phyloP scores from a whole-genome alignment of 2,329 filamentous ascomycete genomes.

The Scopulariopsis brevicaulis region DNA sequence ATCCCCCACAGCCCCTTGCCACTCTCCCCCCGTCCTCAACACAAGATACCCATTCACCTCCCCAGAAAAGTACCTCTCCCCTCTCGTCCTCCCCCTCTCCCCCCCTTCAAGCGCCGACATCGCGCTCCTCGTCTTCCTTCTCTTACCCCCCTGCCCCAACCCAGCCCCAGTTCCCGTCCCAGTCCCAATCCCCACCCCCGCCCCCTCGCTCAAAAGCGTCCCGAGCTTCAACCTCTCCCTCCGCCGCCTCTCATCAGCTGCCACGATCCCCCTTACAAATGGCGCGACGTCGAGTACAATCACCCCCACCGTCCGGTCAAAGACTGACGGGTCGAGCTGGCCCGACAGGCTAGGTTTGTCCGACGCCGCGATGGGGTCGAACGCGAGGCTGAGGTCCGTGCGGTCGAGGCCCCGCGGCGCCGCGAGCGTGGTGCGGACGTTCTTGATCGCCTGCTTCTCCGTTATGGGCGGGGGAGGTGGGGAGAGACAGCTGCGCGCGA shows the following conservation, averaged over 20 bases:
- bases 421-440: conserved; percentile 22
- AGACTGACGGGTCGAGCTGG: conserved; percentile 56
- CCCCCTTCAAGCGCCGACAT: conserved; percentile 70
- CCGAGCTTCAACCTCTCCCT: conserved; percentile 52
- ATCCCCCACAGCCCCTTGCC: conserved; percentile 1
- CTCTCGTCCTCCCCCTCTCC: conserved; percentile 50
- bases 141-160: conserved; percentile 62
- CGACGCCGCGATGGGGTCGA: conserved; percentile 45
- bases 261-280: conserved; percentile 76
- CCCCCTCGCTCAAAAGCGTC: conserved; percentile 53
- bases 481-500: neutral
- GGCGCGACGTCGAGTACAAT: conserved; percentile 74
- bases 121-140: conserved; percentile 59
- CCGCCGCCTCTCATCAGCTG: conserved; percentile 62
- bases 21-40: conserved; percentile 3
- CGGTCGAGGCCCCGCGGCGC: conserved; percentile 24
- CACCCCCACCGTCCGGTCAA: conserved; percentile 58
- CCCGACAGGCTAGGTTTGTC: conserved; percentile 24
- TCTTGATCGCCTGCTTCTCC: conserved; percentile 16
- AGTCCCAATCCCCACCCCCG: conserved; percentile 55
- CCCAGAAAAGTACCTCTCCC: conserved; percentile 56
- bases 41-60: conserved; percentile 5
- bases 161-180: conserved; percentile 64
- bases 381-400: conserved; percentile 44
- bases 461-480: conserved; percentile 13